Evolutionary conservation across 2,329 filamentous ascomycete genomes (phyloP).

Genomic region (Cercospora sojina): DNA sequence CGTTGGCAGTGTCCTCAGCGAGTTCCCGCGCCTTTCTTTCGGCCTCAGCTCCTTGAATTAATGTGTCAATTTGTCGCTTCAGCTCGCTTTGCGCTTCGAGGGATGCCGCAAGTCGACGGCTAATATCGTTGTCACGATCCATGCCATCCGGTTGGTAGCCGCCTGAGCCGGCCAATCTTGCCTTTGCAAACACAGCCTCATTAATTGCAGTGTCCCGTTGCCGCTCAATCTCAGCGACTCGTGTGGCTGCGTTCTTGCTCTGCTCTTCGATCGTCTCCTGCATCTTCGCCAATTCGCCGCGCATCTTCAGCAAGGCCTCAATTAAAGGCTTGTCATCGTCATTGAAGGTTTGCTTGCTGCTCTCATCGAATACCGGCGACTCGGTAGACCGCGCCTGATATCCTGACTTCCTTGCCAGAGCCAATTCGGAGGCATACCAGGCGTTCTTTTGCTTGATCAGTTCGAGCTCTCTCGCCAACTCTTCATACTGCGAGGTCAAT

Average conservation of each 20-base stretch:
- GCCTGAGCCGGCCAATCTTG: conserved; percentile 80
- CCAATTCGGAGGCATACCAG: conserved; percentile 95
- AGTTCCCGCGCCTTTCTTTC: conserved; percentile 79
- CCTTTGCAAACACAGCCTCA: conserved; percentile 92
- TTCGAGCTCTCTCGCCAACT: conserved; percentile 83
- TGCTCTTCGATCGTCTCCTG: conserved; percentile 88
- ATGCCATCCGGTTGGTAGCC: conserved; percentile 57
- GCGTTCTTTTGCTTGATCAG: conserved; percentile 81
- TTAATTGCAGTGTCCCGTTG: conserved; percentile 92
- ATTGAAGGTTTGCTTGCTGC: conserved; percentile 73
- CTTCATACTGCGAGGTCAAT: conserved; percentile 66
- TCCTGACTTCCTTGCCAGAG: conserved; percentile 84
- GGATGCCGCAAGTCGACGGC: conserved; percentile 76
- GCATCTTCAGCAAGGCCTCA: conserved; percentile 89
- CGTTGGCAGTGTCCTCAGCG: conserved; percentile 82
- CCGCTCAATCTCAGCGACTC: conserved; percentile 90
- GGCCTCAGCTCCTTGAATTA: conserved; percentile 70
- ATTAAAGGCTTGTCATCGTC: conserved; percentile 91
- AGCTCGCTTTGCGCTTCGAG: conserved; percentile 77
- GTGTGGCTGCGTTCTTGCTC: conserved; percentile 76
- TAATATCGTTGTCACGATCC: conserved; percentile 72
- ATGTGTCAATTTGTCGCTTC: conserved; percentile 69
- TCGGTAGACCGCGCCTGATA: conserved; percentile 65
- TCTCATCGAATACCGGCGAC: conserved; percentile 70
- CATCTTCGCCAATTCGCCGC: conserved; percentile 81